Base-by-base conservation (phyloP, 768 basidiomycete species). In the Trametes sanguinea region DNA sequence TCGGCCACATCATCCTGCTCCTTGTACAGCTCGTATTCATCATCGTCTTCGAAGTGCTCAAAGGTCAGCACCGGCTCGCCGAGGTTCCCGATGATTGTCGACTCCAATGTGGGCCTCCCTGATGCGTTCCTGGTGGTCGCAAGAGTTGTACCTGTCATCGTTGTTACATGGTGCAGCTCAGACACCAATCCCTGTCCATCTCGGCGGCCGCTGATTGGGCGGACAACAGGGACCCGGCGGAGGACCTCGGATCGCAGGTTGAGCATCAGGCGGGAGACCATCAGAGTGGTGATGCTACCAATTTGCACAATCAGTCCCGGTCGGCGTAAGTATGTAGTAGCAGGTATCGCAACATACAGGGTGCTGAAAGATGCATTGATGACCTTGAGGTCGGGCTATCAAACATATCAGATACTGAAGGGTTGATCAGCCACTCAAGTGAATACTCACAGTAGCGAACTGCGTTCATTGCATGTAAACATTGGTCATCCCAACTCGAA, bases 11-110 rank as follows among this genome's bases (percentile, higher is more conserved):
- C 30, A 29, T 32, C 14, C 10, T 27, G 27, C n/a, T 59, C 60
- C 17, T 57, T 40, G 16, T 55, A 44, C 6, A 55, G 44, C 22
- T 55, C 54, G 51, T 57, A 37, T 40, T 89, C 88, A 73, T 92
- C 89, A 69, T 92, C 90, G 76, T 90, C 29, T 10, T 27, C 89
- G 71, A 91, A 88, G 42, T n/a, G 47, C 62, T 60, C 63, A 55
- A 61, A 59, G 32, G 60, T 60, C 48, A 68, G 43, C 33, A 64
- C 51, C 16, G 61, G 61, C 6, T 58, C 67, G 32, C 67, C 67
- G 44, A 68, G 67, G 55, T 68, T 68, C 33, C 65, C 67, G 33
- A 66, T 61, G 54, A 68, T 54, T 43, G 45, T 63, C 30, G 58
- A 57, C 46, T 53, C 51, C 55, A 63, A 45, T 22, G 62, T 60